phyloP scores from a whole-genome alignment of 768 basidiomycete genomes.

The Mycena capillaripes region DNA sequence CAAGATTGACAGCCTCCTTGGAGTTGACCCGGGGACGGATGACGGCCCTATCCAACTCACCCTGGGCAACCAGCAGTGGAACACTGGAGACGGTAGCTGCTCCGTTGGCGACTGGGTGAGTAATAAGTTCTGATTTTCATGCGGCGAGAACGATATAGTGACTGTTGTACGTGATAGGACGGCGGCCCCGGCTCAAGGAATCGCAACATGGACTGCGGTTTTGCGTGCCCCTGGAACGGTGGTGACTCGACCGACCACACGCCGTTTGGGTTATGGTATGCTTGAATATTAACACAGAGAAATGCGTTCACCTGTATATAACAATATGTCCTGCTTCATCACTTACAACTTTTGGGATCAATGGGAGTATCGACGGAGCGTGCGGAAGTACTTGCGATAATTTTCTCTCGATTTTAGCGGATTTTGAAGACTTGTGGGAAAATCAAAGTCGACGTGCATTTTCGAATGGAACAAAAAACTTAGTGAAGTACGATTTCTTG shows the following conservation, averaged over 20 bases:
- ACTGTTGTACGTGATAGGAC: not conserved
- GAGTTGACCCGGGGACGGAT: not conserved
- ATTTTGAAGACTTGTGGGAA: conserved; percentile 7
- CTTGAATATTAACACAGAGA: not conserved
- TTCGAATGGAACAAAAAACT: not conserved
- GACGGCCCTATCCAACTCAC: not conserved
- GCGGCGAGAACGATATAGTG: not conserved
- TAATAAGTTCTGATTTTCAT: not conserved
- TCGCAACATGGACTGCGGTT: conserved; percentile 17
- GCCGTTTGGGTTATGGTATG: not conserved
- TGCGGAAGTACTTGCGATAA: not conserved
- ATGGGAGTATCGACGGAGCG: no score
- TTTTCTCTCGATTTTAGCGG: not conserved
- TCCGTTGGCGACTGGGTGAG: conserved; percentile 5
- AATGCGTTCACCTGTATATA: not conserved
- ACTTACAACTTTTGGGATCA: no score
- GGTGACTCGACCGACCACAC: conserved; percentile 15
- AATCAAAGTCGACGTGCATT: not conserved
- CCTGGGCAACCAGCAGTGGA: not conserved
- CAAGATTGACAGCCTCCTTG: not conserved
- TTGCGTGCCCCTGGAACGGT: not conserved
- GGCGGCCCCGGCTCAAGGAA: not conserved
- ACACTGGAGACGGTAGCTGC: not conserved
- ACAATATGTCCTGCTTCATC: no score
- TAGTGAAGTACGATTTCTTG: no score